Evolutionary conservation across 306 rosid species (phyloP).

Genomic region (Herpetospermum pedunculosum): DNA sequence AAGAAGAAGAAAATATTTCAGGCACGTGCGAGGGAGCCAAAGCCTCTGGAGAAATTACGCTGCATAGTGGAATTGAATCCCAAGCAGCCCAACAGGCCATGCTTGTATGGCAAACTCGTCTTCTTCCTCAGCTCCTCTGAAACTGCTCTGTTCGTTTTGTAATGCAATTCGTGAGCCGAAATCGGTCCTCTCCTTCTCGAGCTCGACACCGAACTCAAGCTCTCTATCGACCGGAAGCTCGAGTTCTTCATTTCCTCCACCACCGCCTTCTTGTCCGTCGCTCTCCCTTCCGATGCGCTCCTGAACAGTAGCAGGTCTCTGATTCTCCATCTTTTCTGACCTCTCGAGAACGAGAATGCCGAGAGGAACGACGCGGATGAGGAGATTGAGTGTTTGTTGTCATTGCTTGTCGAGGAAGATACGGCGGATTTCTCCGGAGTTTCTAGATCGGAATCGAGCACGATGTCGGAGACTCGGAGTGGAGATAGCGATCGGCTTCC

Average conservation of each 20-base stretch:
- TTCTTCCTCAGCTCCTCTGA: conserved; percentile 82
- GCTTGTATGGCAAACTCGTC: conserved; percentile 80
- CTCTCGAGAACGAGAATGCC: conserved; percentile 50
- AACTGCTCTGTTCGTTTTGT: conserved; percentile 76
- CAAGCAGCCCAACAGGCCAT: conserved; percentile 72
- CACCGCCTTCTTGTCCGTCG: conserved; percentile 32
- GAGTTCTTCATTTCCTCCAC: conserved; percentile 47
- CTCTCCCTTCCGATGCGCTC: conserved; percentile 83
- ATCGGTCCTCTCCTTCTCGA: conserved; percentile 50
- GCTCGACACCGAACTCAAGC: conserved; percentile 48
- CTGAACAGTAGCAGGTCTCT: conserved; percentile 65
- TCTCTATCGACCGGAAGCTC: conserved; percentile 71
- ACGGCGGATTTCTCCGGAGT: conserved; percentile 3
- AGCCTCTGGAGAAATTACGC: conserved; percentile 26
- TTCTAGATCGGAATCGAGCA: conserved; percentile 23
- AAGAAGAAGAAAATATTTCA: conserved; percentile 1
- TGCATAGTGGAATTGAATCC: conserved; percentile 55
- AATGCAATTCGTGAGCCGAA: conserved; percentile 82
- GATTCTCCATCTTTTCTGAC: conserved; percentile 56
- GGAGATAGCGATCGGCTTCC: conserved; percentile 74
- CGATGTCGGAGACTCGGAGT: conserved; percentile 52
- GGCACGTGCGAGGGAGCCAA: conserved; percentile 51
- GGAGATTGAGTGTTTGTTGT: conserved; percentile 13
- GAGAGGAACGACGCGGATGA: conserved; percentile 38
- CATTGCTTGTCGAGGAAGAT: conserved; percentile 32